These are phyloP conservation scores for Picocystis sp. DNA, from an alignment of 163 green algal species.

Conservation along the genomic window DNA sequence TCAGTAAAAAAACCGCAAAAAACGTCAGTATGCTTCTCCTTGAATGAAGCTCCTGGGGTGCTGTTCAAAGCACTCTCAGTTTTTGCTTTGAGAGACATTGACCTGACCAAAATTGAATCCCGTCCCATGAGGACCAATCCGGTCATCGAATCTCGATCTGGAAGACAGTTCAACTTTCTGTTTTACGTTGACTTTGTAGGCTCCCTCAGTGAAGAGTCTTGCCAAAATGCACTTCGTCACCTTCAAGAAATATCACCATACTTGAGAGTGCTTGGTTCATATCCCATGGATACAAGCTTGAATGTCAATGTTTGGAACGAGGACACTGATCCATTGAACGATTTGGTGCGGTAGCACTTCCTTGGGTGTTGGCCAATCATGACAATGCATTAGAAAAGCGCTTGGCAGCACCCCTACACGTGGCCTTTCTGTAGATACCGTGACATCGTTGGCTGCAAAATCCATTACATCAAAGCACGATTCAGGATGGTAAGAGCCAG, in stretches of 20 bases:
- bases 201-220: constrained; percentile 52
- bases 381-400: no score
- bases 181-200: constrained; percentile 96
- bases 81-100: constrained; percentile 90
- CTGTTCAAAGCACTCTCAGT: constrained; percentile 93
- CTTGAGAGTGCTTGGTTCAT: constrained; percentile 55
- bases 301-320: no score
- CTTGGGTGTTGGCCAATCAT: no score
- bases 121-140: constrained; percentile 58
- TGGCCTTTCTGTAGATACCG: no score
- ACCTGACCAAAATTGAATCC: constrained; percentile 95
- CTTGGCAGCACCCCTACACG: no score
- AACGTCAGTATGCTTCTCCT: constrained; percentile 82
- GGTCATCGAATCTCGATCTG: constrained; percentile 14
- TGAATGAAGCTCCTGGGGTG: constrained; percentile 67
- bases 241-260: constrained; percentile 68
- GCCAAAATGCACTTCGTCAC: constrained; percentile 84
- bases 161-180: constrained; percentile 79
- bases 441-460: no score
- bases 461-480: no score
- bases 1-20: constrained; percentile 41
- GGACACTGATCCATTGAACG: no score
- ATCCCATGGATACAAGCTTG: constrained; percentile 33
- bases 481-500: no score
- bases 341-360: no score